These are phyloP conservation scores for Kodamaea fungicola DNA, from an alignment of 1,139 yeast species.

Conservation along the genomic window DNA sequence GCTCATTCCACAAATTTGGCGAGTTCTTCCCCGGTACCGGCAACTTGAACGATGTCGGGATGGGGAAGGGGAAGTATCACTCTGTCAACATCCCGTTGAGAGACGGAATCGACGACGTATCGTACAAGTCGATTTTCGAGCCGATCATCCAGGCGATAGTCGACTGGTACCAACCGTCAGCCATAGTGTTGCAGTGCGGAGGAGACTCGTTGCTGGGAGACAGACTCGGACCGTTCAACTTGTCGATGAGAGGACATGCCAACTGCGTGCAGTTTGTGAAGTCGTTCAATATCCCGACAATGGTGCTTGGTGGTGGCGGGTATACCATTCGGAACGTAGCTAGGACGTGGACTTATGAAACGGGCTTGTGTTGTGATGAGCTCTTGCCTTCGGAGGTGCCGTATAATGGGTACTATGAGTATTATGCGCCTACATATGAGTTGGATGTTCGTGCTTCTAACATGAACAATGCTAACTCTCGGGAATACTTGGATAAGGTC, in stretches of 20 bases:
- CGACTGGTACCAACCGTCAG: conserved; percentile 94
- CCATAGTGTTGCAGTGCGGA: conserved; percentile 90
- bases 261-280: conserved; percentile 90
- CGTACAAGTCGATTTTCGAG: conserved; percentile 82
- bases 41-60: conserved; percentile 81
- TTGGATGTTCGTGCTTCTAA: conserved; percentile 91
- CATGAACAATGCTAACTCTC: conserved; percentile 94
- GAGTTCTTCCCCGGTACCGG: conserved; percentile 98
- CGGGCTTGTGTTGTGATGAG: conserved; percentile 81
- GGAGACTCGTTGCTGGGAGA: conserved; percentile 93
- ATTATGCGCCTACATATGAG: conserved; percentile 93
- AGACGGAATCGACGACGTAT: conserved; percentile 90
- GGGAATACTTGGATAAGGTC: conserved; percentile 86
- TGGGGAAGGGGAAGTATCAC: conserved; percentile 84
- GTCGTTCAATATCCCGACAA: conserved; percentile 80
- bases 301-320: conserved; percentile 97
- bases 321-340: conserved; percentile 97
- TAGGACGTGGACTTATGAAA: conserved; percentile 93
- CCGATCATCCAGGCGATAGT: conserved; percentile 77
- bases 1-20: conserved; percentile 95
- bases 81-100: conserved; percentile 86
- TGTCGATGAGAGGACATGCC: conserved; percentile 92
- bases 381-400: conserved; percentile 80
- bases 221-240: conserved; percentile 85
- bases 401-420: conserved; percentile 93